These are phyloP conservation scores for Fraxinus platypoda DNA, from an alignment of 305 asterid genomes.

Conservation along the genomic window DNA sequence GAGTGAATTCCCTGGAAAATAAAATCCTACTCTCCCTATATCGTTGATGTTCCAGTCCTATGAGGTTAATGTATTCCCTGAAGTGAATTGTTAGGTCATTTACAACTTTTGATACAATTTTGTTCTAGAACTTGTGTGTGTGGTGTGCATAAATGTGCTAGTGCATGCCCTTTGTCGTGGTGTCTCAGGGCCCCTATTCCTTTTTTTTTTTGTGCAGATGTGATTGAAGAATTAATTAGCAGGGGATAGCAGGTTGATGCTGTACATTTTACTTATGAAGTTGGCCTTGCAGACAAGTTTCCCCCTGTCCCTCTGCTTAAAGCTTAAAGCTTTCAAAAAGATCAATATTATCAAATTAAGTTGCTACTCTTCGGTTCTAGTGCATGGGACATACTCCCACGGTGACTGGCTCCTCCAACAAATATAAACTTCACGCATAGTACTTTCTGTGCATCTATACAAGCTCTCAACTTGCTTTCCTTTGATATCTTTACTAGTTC, in stretches of 20 bases:
- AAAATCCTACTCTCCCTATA: not conserved
- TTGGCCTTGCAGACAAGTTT: constrained; percentile 67
- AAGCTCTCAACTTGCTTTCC: too few species aligned
- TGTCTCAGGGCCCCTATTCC: constrained; percentile 35
- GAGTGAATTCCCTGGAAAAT: too few species aligned
- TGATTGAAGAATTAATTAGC: constrained; percentile 88
- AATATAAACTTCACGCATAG: too few species aligned
- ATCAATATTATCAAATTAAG: too few species aligned
- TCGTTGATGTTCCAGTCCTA: not conserved
- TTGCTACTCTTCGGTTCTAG: too few species aligned
- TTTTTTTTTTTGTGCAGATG: constrained; percentile 44
- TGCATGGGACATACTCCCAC: too few species aligned
- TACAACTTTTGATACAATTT: not conserved
- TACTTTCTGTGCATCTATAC: too few species aligned
- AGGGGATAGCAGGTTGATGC: constrained; percentile 99
- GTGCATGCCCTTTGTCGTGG: constrained; percentile 10
- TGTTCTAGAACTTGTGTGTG: not conserved
- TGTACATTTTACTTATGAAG: constrained; percentile 92
- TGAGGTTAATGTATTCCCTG: not conserved
- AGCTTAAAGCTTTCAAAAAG: constrained; percentile 34
- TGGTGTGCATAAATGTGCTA: not conserved
- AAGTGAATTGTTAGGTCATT: not conserved
- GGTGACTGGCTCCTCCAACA: too few species aligned
- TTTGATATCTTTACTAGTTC: too few species aligned
- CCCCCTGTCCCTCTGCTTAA: constrained; percentile 94